Evolutionary conservation across 306 rosid species (phyloP), one percentile per base, ranked within the genome.

Genomic region (barrel medic (Medicago truncatula)): DNA sequence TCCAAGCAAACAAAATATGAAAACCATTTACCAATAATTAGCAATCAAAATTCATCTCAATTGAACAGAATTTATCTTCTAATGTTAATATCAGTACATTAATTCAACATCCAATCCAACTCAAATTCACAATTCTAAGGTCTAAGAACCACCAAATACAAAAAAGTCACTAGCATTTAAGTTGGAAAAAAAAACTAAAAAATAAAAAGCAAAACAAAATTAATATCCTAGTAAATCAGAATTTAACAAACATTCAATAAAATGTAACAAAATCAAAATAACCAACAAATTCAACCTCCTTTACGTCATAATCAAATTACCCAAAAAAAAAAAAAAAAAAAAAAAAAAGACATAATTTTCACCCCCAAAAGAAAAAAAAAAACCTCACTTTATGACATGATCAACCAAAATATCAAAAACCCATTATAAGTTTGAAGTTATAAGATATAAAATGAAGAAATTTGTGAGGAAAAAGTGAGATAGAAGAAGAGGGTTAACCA

Each of bases 331-430:
- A 49, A 64, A 21, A 21, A 73, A 49, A 64, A 80, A 15, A 76
- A 41, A 64, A 75, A 21, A 73, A 49, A 64, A 21, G 40, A 46
- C 18, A 67, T 25, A 68, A 21, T 17, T 38, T 46, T 63, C 6
- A 39, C 40, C 68, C 3, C 0, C 25, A 54, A 23, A 23, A 23
- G 2, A 18, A 54, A 1, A 0, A 57, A 57, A 69, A 76, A 70
- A 56, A 16, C 38, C 10, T 14, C 25, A 49, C 7, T 73, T 56
- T 41, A 75, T 2, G 20, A 20, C 66, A 75, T 58, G 73, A 54
- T 78, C 52, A 60, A 66, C 57, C 7, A 79, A 80, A 62, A 28
- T 14, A 61, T 6, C 31, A 21, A 67, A 80, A 10, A 83, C 82
- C 85, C 80, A 83, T 20, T 17, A 67, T 18, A 71, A 21, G 74